Evolutionary conservation across 345 rosid genomes (phyloP).

Genomic region (Pistacia atlantica): DNA sequence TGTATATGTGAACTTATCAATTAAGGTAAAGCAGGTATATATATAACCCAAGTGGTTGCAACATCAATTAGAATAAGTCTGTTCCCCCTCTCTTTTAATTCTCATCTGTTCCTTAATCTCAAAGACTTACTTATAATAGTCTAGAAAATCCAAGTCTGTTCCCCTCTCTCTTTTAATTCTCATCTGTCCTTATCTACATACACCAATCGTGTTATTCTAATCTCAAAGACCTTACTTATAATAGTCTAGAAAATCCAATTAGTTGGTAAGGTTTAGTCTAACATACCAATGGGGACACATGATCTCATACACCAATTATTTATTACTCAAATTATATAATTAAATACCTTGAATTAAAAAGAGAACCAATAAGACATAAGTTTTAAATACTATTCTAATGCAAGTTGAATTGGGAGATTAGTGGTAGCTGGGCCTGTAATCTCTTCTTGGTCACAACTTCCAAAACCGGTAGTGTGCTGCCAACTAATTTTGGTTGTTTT

Average conservation of each 20-base stretch:
- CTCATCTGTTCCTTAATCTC: background rate
- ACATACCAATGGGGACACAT: background rate
- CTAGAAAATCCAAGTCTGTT: no score
- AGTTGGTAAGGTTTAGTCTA: background rate
- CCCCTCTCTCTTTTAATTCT: background rate
- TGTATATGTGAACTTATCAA: no score
- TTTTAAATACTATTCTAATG: background rate
- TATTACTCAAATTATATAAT: no score
- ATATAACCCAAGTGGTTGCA: background rate
- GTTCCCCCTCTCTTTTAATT: background rate
- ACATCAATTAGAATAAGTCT: background rate
- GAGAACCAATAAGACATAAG: no score
- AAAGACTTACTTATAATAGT: no score
- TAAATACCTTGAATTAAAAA: no score
- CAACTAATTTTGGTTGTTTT: background rate
- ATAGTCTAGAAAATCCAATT: background rate
- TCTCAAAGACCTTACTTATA: no score
- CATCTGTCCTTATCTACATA: background rate
- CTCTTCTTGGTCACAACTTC: background rate
- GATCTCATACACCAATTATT: background rate
- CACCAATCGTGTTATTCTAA: no score
- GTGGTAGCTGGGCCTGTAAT: background rate
- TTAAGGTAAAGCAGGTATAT: background rate
- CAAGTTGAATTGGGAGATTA: background rate
- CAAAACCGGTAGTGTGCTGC: background rate